Base-by-base conservation (phyloP, 2,329 filamentous ascomycete species). In the Monosporascus sp. region DNA sequence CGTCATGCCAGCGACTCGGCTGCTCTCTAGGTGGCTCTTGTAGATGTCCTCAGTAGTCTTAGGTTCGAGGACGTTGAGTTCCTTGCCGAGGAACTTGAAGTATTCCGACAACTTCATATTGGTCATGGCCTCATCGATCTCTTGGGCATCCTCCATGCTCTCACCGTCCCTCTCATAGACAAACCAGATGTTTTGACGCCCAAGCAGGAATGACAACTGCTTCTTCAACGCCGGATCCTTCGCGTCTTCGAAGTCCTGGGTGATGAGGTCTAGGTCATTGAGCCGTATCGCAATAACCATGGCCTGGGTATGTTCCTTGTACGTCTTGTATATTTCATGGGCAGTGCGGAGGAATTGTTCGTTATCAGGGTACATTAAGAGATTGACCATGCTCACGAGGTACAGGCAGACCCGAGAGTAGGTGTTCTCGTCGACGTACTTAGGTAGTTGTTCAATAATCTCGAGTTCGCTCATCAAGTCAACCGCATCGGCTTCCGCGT, bases 21-120 rank as follows among this genome's bases (percentile, higher is more conserved):
- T 96, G 75, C 89, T 97, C 74, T 99, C 94, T 5, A 99, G 82
- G 72, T 99, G 94, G 67, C 91, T 96, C 78, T 99, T 99, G 82
- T 99, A 99, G 65, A 99, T 99, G 65, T 99, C 95, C 69, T 99
- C 94, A 0, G 93, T 95, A 44, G 90, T 89, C 77, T 97, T 97
- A 37, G 94, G 94, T 58, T 99, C 94, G 43, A 97, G 78, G 50
- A 99, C 93, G 72, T 99, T 97, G 51, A 99, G 80, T 70, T 99
- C 94, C 74, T 97, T 97, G 54, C 87, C 95, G 35, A 99, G 78
- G 5, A 88, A 84, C 73, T 96, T 96, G 81, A 96, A 99, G 72
- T 97, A 88, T 58, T 95, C 90, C 1, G 92, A 86, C 53, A 99
- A 75, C 65, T 88, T 90, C 18, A 88, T 85, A 72, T 97, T 99